These are phyloP conservation scores for Populus hybrid DNA, from an alignment of 441 rosid species.

Conservation along the genomic window DNA sequence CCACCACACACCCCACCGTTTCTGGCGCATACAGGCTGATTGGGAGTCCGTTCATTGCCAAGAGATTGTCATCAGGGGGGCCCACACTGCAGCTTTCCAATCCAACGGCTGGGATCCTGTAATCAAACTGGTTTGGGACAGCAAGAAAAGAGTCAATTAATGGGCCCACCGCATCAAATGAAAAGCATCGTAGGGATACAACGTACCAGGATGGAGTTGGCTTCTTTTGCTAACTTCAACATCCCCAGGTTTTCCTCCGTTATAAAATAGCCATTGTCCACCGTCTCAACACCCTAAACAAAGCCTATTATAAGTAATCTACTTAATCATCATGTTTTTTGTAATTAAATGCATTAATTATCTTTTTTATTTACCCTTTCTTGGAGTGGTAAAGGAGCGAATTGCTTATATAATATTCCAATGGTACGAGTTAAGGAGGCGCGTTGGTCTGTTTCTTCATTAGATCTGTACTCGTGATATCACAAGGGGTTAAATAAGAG, in stretches of 20 bases:
- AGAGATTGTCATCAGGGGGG: slow-evolving; percentile 44
- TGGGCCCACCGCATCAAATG: not conserved
- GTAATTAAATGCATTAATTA: too few relatives aligned
- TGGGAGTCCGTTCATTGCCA: slow-evolving; percentile 86
- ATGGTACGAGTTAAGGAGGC: too few relatives aligned
- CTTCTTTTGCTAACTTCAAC: slow-evolving; percentile 80
- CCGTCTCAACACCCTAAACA: slow-evolving; percentile 66
- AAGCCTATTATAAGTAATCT: not conserved
- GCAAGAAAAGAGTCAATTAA: not conserved
- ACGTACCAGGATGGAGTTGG: slow-evolving; percentile 81
- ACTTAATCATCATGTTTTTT: too few relatives aligned
- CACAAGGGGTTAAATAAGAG: too few relatives aligned
- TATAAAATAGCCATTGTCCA: slow-evolving; percentile 71
- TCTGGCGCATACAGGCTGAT: slow-evolving; percentile 82
- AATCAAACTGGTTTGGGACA: slow-evolving; percentile 58
- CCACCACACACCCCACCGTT: slow-evolving; percentile 90
- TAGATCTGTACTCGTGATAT: too few relatives aligned
- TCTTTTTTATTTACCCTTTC: too few relatives aligned
- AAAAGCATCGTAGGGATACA: not conserved
- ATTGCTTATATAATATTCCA: too few relatives aligned
- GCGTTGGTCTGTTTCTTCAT: too few relatives aligned
- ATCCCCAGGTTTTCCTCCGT: slow-evolving; percentile 80
- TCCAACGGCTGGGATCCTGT: slow-evolving; percentile 54
- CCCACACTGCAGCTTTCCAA: slow-evolving; percentile 55
- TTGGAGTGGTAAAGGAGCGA: too few relatives aligned